Evolutionary conservation across 441 rosid genomes (phyloP), one percentile per base, ranked within the genome.

Genomic region (Adansonia gregorii): DNA sequence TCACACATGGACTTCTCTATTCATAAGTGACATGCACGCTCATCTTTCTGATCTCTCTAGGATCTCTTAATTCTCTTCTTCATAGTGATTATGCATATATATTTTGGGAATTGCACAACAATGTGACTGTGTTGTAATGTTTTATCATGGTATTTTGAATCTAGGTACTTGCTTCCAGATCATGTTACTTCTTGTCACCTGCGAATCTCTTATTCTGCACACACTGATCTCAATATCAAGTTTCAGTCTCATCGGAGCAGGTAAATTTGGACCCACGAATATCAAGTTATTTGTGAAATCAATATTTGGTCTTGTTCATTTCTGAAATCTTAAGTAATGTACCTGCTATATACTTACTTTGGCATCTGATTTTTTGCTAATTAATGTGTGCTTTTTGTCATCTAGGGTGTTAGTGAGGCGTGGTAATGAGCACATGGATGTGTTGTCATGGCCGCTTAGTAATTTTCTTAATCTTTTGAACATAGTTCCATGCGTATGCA

Each of bases 201-300:
- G 78, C 92, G 98, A 52, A 97, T 97, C 82, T 94, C 99, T 1
- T 97, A 97, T 84, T 94, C 99, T 70, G 99, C 99, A 17, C 99
- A 97, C 72, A 92, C 94, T 52, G 98, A 97, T 90, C 89, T 94
- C 80, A 97, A 94, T 80, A 97, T 97, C 85, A 97, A 97, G 90
- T 97, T 97, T 83, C 99, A 97, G 83, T 97, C 99, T 81, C 96
- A 97, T 81, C 88, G 99, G 45, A 97, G 99, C 98, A 94, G 98
- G 98, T 97, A 90, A 60, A 63, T 61, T 58, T 49, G 63, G 76
- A 49, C 73, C 58, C 61, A 59, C 35, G 49, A 61, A 45, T 75
- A 55, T 45, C 45, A 63, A 61, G 77, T 61, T 63, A 31, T 67
- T 68, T 73, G 65, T 76, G 9, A 67, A 46, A 12, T 79, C 68